Evolutionary conservation across 2,329 filamentous ascomycete genomes (phyloP).

Genomic region (Fusarium liriodendri): DNA sequence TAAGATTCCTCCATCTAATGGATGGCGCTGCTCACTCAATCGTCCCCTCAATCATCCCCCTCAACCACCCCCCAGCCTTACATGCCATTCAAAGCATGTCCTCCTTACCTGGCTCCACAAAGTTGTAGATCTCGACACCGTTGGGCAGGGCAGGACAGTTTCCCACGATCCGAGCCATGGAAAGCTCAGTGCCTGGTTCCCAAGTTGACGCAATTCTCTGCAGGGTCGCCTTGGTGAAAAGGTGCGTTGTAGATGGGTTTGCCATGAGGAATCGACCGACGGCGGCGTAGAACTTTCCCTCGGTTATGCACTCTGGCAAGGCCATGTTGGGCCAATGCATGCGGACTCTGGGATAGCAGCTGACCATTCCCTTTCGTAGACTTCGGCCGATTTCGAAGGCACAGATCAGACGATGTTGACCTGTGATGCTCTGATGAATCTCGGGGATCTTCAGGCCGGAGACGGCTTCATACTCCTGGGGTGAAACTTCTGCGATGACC

Average conservation of each 20-base stretch:
- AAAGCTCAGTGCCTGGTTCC: background rate
- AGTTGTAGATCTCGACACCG: background rate
- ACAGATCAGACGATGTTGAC: background rate
- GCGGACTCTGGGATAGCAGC: background rate
- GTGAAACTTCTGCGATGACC: background rate
- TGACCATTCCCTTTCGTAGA: fast-evolving
- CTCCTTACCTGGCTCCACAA: background rate
- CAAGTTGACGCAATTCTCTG: background rate
- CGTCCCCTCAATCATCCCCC: background rate
- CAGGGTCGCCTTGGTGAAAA: background rate
- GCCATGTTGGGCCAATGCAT: background rate
- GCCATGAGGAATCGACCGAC: background rate
- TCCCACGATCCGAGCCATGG: background rate
- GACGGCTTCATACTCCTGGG: too few species aligned
- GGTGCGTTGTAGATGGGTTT: background rate
- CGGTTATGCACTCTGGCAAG: too few species aligned
- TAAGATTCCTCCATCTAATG: background rate
- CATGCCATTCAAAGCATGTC: background rate
- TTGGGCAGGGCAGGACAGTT: background rate
- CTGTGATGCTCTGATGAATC: background rate
- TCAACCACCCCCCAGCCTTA: background rate
- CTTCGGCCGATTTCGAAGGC: background rate
- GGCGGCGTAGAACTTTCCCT: background rate
- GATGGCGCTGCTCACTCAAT: background rate
- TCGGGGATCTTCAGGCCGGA: background rate